Evolutionary conservation across 2,329 filamentous ascomycete genomes (phyloP), one percentile per base, ranked within the genome.

Genomic region (Paecilomyces sp.): DNA sequence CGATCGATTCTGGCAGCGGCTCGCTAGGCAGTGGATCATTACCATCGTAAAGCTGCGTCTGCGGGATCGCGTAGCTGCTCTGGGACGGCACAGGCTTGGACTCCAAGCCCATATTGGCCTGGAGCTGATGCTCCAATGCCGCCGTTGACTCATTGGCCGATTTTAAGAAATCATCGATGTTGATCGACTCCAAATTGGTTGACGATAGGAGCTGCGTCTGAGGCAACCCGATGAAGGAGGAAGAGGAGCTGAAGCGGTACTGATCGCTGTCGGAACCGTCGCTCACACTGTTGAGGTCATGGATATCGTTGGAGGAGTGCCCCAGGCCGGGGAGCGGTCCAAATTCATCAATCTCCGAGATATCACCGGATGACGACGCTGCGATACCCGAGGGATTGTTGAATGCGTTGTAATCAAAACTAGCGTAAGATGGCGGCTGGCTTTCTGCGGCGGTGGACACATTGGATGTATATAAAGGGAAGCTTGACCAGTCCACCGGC

Each of bases 321-420:
- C 66, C 69, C 31, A 74, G 60, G 24, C 66, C 70, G 15, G 70
- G 70, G 55, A 74, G 67, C 7, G 71, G 68, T 15, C 70, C 69
- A 57, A 73, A 77, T 53, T 81, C 79, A 31, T 80, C 79, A 12
- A 75, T 71, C 63, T 81, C 79, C 3, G 79, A 81, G 22, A 77
- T 70, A 54, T 80, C 79, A n/a, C 77, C 79, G 4, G 79, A 80
- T 2, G 79, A 80, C 8, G 78, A 79, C 11, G 74, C 76, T 1
- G 76, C 71, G 12, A 77, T 67, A 8, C 75, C 71, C 30, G 74
- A 70, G 25, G 72, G 72, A 15, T 66, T 71, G 15, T 66, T 71
- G 57, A 76, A 72, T 25, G 71, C 74, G 59, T 72, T 74, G 65
- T 76, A 75, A 63, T 80, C 76, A 63, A 78, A 77, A 62, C 76